Percentiles rank a stretch among this genome's conserved stretches.
phyloP scores from a whole-genome alignment of 2,329 filamentous ascomycete genomes.

The Exserohilum rostratum region DNA sequence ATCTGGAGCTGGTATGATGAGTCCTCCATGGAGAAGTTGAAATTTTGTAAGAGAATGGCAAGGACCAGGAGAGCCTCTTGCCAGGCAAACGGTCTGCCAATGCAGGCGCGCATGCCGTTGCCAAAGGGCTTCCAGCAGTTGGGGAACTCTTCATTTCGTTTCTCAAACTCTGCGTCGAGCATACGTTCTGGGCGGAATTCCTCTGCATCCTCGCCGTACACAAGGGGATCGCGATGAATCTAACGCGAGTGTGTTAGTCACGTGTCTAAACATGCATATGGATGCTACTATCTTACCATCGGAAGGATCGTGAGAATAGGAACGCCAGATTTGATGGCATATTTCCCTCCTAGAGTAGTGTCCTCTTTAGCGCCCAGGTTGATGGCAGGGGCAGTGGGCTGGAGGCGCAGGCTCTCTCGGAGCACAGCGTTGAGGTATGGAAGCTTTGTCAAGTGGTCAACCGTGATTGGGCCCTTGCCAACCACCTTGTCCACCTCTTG shows the following conservation, averaged over 20 bases:
- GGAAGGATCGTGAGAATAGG: slow-evolving; percentile 41
- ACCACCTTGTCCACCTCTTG: slow-evolving; percentile 61
- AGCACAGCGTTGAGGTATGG: slow-evolving; percentile 62
- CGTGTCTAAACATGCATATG: not conserved
- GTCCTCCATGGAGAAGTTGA: slow-evolving; percentile 53
- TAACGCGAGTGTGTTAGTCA: not conserved
- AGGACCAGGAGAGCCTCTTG: slow-evolving; percentile 58
- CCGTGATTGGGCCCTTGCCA: slow-evolving; percentile 52
- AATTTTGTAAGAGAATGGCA: slow-evolving; percentile 54
- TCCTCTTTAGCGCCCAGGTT: slow-evolving; percentile 41
- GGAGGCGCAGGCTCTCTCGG: slow-evolving; percentile 63
- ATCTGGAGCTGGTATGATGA: slow-evolving; percentile 52
- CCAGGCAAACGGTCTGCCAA: slow-evolving; percentile 61
- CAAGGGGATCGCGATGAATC: slow-evolving; percentile 50
- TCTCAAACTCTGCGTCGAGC: slow-evolving; percentile 51
- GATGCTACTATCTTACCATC: slow-evolving; percentile 16
- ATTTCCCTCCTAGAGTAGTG: slow-evolving; percentile 46
- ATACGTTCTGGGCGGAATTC: slow-evolving; percentile 57
- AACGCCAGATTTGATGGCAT: slow-evolving; percentile 43
- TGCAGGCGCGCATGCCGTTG: slow-evolving; percentile 60
- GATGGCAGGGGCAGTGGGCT: slow-evolving; percentile 61
- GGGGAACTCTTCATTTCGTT: slow-evolving; percentile 47
- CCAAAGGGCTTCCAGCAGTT: slow-evolving; percentile 61
- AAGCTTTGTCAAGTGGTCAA: slow-evolving; percentile 59
- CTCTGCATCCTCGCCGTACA: slow-evolving; percentile 54